phyloP scores from a whole-genome alignment of 805 yeast species.

The Starmerella cellae region DNA sequence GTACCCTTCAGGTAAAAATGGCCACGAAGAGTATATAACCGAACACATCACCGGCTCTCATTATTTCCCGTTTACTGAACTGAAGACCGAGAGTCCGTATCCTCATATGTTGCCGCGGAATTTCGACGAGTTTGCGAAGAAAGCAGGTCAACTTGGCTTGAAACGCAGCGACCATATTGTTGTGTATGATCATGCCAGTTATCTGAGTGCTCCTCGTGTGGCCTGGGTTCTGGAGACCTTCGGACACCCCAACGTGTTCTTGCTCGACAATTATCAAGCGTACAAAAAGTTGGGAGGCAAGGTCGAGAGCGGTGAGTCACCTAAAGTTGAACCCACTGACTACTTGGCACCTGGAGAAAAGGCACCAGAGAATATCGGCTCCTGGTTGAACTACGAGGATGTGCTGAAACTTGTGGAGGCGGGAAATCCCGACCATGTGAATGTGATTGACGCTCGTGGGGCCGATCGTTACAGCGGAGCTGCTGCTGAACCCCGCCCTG shows the following conservation, averaged over 20 bases:
- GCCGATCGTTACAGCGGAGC: conserved; percentile 59
- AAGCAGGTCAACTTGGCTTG: conserved; percentile 28
- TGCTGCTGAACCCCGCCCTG: conserved; percentile 82
- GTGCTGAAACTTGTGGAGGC: conserved; percentile 43
- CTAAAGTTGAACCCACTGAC: conserved; percentile 16
- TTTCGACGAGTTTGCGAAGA: conserved; percentile 39
- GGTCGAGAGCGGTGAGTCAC: conserved; percentile 29
- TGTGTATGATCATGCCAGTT: conserved; percentile 73
- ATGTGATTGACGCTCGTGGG: conserved; percentile 74
- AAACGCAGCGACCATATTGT: conserved; percentile 44
- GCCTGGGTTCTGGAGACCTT: conserved; percentile 79
- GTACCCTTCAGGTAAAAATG: conserved; percentile 67
- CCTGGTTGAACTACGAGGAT: conserved; percentile 44
- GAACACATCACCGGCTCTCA: conserved; percentile 55
- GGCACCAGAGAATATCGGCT: conserved; percentile 1
- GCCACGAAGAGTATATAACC: conserved; percentile 36
- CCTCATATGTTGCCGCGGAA: conserved; percentile 83
- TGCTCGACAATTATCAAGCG: conserved; percentile 54
- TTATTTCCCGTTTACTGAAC: conserved; percentile 64
- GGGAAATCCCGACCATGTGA: conserved; percentile 31
- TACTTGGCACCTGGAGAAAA: conserved; percentile 23
- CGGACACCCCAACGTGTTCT: conserved; percentile 56
- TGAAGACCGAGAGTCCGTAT: conserved; percentile 50
- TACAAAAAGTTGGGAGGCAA: conserved; percentile 39
- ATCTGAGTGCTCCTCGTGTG: conserved; percentile 79